Conservation (phyloP, 2,329 filamentous ascomycete genomes). For the Fusarium floridanum region DNA sequence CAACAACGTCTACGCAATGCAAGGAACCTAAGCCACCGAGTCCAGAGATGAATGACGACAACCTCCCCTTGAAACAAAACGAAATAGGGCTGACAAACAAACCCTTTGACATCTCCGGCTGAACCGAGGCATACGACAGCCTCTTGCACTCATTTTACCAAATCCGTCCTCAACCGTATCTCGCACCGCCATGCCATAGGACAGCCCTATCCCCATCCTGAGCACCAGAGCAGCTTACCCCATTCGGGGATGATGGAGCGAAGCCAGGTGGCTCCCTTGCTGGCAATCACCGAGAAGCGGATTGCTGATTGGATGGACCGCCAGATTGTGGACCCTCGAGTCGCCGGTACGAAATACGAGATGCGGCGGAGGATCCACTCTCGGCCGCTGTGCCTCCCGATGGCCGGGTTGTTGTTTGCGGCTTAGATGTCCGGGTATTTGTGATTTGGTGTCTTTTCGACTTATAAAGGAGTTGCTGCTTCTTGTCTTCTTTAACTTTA, state of each 20-base stretch:
- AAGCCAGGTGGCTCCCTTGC: slow-evolving; percentile 6
- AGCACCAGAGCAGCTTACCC: slow-evolving; percentile 9
- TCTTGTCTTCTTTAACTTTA: neutral
- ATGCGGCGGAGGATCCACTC: slow-evolving; percentile 23
- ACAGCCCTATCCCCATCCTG: neutral
- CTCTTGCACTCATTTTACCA: slow-evolving; percentile 1
- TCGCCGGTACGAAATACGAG: slow-evolving; percentile 41
- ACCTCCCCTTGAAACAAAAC: neutral
- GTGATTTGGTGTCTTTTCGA: neutral
- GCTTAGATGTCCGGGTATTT: neutral
- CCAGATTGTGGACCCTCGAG: neutral
- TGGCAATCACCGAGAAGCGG: neutral
- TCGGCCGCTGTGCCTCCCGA: slow-evolving; percentile 21
- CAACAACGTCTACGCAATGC: neutral
- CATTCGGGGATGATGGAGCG: slow-evolving; percentile 35
- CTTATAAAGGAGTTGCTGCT: neutral
- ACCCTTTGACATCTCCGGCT: neutral
- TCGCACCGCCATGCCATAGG: slow-evolving; percentile 21
- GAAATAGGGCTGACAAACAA: neutral
- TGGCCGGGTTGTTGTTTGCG: slow-evolving; percentile 15
- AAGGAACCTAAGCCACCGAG: neutral
- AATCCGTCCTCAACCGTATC: slow-evolving; percentile 14
- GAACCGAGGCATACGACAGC: slow-evolving; percentile 3
- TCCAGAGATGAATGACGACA: neutral
- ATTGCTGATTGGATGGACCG: slow-evolving; percentile 15